Evolutionary conservation across 2,329 filamentous ascomycete genomes (phyloP).

Genomic region (Exophiala lecanii-corni): DNA sequence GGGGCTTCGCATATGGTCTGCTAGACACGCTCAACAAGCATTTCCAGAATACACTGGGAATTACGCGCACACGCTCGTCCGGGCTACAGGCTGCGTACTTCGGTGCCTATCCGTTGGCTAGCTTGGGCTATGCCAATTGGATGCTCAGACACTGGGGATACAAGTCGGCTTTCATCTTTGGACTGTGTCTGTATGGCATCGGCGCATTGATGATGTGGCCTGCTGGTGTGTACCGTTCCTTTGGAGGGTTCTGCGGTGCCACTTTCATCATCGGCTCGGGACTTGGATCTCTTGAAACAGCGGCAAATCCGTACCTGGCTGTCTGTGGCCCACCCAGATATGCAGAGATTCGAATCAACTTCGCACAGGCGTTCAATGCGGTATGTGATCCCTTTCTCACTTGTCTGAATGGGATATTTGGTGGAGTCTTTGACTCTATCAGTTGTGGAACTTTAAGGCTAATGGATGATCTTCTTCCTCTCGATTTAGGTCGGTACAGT

Average conservation of each 20-base stretch:
- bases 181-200: constrained; percentile 62
- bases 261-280: constrained; percentile 71
- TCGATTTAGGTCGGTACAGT: constrained; percentile 59
- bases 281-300: constrained; percentile 69
- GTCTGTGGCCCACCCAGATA: constrained; percentile 71
- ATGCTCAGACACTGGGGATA: constrained; percentile 71
- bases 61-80: constrained; percentile 53
- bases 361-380: constrained; percentile 72
- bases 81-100: constrained; percentile 63
- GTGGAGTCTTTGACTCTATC: background rate
- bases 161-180: constrained; percentile 73
- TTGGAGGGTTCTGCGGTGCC: constrained; percentile 63
- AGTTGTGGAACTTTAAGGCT: background rate
- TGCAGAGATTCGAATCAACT: constrained; percentile 67
- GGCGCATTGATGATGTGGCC: constrained; percentile 83
- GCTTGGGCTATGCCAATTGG: constrained; percentile 50
- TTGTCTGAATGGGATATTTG: background rate
- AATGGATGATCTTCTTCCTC: constrained; percentile 51
- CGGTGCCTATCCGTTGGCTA: constrained; percentile 53
- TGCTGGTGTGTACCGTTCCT: constrained; percentile 65
- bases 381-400: constrained; percentile 69
- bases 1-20: constrained; percentile 48
- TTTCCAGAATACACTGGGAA: constrained; percentile 53
- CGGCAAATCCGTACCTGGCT: constrained; percentile 70
- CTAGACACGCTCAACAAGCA: constrained; percentile 50